These are phyloP conservation scores for Myriosclerotinia scirpicola DNA, from an alignment of 2,329 filamentous ascomycete species.

Conservation along the genomic window DNA sequence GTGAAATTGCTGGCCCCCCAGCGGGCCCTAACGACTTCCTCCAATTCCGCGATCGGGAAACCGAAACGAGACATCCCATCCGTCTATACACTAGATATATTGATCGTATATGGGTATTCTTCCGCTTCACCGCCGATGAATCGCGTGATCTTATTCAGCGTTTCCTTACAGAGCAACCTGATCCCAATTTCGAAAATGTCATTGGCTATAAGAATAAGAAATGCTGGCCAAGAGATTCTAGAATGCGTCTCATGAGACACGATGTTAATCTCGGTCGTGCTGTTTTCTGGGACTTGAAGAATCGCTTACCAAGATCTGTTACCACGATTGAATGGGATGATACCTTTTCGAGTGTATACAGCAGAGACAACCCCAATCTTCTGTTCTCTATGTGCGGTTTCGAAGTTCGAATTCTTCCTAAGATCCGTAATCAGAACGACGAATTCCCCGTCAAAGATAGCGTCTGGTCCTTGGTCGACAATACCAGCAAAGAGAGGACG, in stretches of 20 bases:
- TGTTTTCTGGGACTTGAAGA: conserved; percentile 99
- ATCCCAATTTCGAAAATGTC: conserved; percentile 98
- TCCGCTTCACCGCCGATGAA: conserved; percentile 90
- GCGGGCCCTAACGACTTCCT: conserved; percentile 96
- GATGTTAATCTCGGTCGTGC: conserved; percentile 97
- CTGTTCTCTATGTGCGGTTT: conserved; percentile 98
- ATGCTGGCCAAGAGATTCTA: conserved; percentile 96
- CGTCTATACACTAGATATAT: conserved; percentile 97
- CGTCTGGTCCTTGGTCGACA: conserved; percentile 96
- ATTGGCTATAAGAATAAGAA: conserved; percentile 99
- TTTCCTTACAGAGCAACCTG: conserved; percentile 96
- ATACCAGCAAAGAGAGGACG: conserved; percentile 93
- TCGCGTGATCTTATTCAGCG: conserved; percentile 94
- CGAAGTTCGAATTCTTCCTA: conserved; percentile 92
- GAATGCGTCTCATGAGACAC: conserved; percentile 98
- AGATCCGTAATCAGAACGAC: conserved; percentile 91
- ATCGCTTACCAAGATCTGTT: conserved; percentile 86
- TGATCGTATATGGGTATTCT: conserved; percentile 97
- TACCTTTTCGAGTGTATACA: conserved; percentile 97
- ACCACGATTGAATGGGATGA: conserved; percentile 99
- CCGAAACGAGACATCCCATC: conserved; percentile 91
- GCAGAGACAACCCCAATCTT: conserved; percentile 93
- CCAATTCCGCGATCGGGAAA: conserved; percentile 91
- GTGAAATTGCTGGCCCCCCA: conserved; percentile 92
- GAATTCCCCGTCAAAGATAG: conserved; percentile 98